Evolutionary conservation across 2,329 filamentous ascomycete genomes (phyloP).

Genomic region (Aspergillus neotritici): DNA sequence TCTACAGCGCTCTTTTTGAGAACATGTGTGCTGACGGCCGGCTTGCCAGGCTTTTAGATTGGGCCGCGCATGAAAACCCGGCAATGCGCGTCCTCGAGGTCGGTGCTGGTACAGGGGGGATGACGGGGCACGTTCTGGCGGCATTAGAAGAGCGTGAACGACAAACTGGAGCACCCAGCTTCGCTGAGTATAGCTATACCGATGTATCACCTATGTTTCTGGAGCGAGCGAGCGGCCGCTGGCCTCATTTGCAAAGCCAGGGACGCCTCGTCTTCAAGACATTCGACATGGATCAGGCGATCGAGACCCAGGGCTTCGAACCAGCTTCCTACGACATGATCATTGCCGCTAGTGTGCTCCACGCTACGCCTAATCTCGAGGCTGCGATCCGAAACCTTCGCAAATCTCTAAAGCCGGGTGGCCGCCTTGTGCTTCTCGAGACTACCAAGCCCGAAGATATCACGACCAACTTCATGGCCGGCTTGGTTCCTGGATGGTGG

Average conservation of each 20-base stretch:
- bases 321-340: slow-evolving; percentile 14
- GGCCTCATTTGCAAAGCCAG: slow-evolving; percentile 3
- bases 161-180: background rate
- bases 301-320: slow-evolving; percentile 7
- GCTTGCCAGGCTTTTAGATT: slow-evolving; percentile 6
- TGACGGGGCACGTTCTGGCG: slow-evolving; percentile 7
- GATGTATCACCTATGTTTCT: slow-evolving; percentile 14
- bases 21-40: slow-evolving; percentile 5
- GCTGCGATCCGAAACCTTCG: slow-evolving; percentile 13
- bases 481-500: slow-evolving; percentile 8
- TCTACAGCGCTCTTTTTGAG: slow-evolving; percentile 24
- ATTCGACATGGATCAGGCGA: slow-evolving; percentile 5
- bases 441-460: slow-evolving; percentile 5
- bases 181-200: slow-evolving; percentile 11
- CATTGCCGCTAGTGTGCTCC: slow-evolving; percentile 17
- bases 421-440: slow-evolving; percentile 11
- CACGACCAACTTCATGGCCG: slow-evolving; percentile 3
- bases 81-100: slow-evolving; percentile 9
- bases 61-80: slow-evolving; percentile 7
- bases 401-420: slow-evolving; percentile 1
- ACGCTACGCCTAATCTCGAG: slow-evolving; percentile 16
- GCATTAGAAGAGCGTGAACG: slow-evolving; percentile 7
- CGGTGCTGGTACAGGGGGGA: slow-evolving; percentile 7
- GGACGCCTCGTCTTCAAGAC: slow-evolving; percentile 7
- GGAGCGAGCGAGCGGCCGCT: slow-evolving; percentile 4